These are phyloP conservation scores for Ascodesmis nigricans DNA, from an alignment of 495 filamentous ascomycete genomes.

Conservation along the genomic window DNA sequence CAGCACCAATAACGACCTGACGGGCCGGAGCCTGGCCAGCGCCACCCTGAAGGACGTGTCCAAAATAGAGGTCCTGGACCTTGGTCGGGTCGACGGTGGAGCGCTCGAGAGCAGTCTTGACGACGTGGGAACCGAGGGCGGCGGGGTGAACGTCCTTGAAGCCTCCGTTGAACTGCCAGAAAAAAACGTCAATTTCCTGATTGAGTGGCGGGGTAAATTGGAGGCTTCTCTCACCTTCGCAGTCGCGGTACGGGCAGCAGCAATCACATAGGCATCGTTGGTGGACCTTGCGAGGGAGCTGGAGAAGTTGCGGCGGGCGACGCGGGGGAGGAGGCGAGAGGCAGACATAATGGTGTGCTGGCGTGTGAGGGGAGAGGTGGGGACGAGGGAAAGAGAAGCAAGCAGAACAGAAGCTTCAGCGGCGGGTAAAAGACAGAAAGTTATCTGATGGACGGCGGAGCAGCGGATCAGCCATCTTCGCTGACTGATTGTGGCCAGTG, in stretches of 20 bases:
- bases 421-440: no score
- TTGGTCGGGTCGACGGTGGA: conserved; percentile 53
- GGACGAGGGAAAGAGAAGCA: no score
- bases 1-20: conserved; percentile 76
- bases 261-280: conserved; percentile 77
- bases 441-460: no score
- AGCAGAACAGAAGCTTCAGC: no score
- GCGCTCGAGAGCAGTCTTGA: conserved; percentile 68
- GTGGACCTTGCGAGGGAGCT: conserved; percentile 31
- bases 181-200: no score
- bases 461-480: no score
- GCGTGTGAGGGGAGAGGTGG: no score
- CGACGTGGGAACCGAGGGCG: conserved; percentile 64
- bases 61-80: conserved; percentile 87
- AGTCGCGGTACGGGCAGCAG: conserved; percentile 68
- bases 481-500: no score
- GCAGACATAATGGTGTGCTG: neutral
- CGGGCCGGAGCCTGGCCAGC: conserved; percentile 80
- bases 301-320: conserved; percentile 38
- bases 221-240: conserved; percentile 63
- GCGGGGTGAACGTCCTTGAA: conserved; percentile 65
- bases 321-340: neutral
- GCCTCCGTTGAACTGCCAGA: conserved; percentile 66
- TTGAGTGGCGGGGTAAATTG: neutral
- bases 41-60: conserved; percentile 72